A percentile compares a stretch with the other conserved stretches of the same genome.
Evolutionary conservation across 2,329 filamentous ascomycete genomes (phyloP).

Genomic region (Colletotrichum sp.): DNA sequence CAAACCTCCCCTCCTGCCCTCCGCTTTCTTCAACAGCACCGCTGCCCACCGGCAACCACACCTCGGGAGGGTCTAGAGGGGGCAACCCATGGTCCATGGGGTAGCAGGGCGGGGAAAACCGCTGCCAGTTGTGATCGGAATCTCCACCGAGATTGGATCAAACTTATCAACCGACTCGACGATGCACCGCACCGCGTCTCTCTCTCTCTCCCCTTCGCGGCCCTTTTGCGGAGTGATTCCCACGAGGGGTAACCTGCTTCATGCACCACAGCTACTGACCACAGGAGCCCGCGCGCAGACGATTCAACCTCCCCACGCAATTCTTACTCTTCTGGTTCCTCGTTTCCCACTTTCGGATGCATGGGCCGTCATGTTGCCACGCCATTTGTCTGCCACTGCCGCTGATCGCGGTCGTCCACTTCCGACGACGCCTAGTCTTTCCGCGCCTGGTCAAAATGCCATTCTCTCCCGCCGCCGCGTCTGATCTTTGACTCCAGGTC

Average conservation of each 20-base stretch:
- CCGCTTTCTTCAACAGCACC: neutral
- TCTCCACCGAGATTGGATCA: neutral
- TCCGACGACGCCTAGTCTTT: neutral
- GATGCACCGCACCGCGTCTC: neutral
- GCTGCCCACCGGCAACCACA: neutral
- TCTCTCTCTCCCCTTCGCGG: neutral
- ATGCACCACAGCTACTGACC: neutral
- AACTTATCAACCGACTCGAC: neutral
- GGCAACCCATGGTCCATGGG: neutral
- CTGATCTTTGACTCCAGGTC: neutral
- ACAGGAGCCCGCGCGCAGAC: neutral
- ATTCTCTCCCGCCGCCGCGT: neutral
- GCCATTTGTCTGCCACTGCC: neutral
- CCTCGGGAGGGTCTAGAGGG: neutral
- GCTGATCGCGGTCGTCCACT: neutral
- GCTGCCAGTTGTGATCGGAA: neutral
- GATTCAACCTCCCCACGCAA: neutral
- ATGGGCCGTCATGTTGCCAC: neutral
- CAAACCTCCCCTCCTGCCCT: neutral
- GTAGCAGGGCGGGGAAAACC: conserved; percentile 1
- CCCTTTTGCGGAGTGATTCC: conserved; percentile 8
- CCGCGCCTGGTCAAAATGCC: conserved; percentile 6
- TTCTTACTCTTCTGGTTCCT: neutral
- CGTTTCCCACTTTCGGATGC: neutral
- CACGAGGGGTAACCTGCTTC: neutral